phyloP scores from a whole-genome alignment of 495 filamentous ascomycete species.

The Hypoxylon crocopeplum region DNA sequence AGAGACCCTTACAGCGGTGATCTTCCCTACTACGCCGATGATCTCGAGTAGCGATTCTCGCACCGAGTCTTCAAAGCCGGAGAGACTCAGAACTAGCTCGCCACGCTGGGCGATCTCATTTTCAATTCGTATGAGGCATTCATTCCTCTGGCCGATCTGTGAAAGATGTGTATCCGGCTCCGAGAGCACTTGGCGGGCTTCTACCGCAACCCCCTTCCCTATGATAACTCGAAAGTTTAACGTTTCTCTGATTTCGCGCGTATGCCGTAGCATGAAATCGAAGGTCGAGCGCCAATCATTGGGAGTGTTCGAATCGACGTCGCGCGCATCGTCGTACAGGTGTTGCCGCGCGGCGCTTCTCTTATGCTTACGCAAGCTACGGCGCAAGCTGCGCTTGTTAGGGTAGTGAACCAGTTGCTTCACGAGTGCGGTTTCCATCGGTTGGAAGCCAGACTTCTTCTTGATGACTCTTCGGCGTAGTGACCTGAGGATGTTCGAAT shows the following conservation, averaged over 20 bases:
- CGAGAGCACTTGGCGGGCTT: conserved; percentile 23
- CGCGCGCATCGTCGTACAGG: not conserved
- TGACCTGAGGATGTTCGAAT: not conserved
- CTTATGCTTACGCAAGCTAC: conserved; percentile 26
- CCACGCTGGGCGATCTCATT: not conserved
- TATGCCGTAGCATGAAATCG: conserved; percentile 34
- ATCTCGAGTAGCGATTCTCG: conserved; percentile 32
- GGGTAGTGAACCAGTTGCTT: conserved; percentile 9
- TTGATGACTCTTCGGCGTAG: conserved; percentile 4
- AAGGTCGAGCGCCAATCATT: conserved; percentile 16
- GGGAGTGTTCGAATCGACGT: not conserved
- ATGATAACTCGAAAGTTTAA: conserved; percentile 34
- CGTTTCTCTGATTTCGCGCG: conserved; percentile 21
- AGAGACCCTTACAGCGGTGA: conserved; percentile 29
- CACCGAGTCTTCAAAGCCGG: conserved; percentile 30
- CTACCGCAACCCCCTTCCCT: conserved; percentile 20
- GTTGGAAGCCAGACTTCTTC: not conserved
- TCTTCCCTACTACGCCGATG: conserved; percentile 19
- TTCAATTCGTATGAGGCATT: conserved; percentile 28
- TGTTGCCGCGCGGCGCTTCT: conserved; percentile 21
- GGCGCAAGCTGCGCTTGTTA: not conserved
- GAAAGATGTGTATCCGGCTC: conserved; percentile 32
- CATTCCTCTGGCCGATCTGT: conserved; percentile 32
- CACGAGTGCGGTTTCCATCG: conserved; percentile 8
- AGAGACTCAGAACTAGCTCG: conserved; percentile 28